phyloP scores from a whole-genome alignment of 306 rosid genomes.

The Biancaea sappan region DNA sequence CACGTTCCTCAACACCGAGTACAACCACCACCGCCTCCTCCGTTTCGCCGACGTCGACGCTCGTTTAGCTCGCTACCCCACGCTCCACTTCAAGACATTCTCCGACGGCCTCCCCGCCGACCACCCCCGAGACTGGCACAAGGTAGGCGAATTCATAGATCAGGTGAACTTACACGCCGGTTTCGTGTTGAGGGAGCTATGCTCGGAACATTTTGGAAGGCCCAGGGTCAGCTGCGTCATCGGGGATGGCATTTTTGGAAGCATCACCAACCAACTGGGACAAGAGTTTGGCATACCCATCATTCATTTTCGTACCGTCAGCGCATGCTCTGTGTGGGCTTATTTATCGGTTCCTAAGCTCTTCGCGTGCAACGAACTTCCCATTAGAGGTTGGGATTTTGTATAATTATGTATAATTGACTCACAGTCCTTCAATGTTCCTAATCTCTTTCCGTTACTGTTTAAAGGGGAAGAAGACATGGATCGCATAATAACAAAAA shows the following conservation, averaged over 20 bases:
- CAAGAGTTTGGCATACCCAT: constrained; percentile 32
- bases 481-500: constrained; percentile 32
- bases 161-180: neutral
- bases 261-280: constrained; percentile 24
- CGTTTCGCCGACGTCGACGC: neutral
- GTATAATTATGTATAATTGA: too few species aligned
- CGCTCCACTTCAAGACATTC: constrained; percentile 36
- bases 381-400: constrained; percentile 34
- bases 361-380: constrained; percentile 35
- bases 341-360: constrained; percentile 26
- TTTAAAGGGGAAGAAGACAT: constrained; percentile 45
- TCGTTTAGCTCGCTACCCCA: constrained; percentile 27
- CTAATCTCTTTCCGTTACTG: too few species aligned
- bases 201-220: neutral
- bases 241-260: constrained; percentile 35
- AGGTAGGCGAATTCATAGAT: neutral
- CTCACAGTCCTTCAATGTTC: too few species aligned
- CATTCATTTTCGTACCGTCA: constrained; percentile 33
- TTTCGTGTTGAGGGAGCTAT: constrained; percentile 31
- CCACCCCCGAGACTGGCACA: neutral
- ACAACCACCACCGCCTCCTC: constrained; percentile 28
- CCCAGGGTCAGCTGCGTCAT: constrained; percentile 30
- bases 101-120: constrained; percentile 40
- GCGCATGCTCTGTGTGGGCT: constrained; percentile 44
- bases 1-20: constrained; percentile 41